These are phyloP conservation scores for Colletotrichum liriopes DNA, from an alignment of 2,329 filamentous ascomycete species.

Conservation along the genomic window DNA sequence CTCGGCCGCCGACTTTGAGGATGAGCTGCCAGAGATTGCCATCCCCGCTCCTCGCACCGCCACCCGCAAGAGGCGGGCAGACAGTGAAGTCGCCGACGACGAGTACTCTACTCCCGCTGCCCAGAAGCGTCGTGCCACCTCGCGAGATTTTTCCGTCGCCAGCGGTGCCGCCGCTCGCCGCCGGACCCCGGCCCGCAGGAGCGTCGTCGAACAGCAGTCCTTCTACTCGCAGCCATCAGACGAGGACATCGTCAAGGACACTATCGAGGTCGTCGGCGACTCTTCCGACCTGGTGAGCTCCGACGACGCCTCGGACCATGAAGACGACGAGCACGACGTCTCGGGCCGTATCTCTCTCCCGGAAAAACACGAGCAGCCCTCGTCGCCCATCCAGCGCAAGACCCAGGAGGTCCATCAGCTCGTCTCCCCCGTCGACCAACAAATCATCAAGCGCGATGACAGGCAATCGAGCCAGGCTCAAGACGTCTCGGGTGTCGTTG, in stretches of 20 bases:
- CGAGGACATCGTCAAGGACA: slow-evolving; percentile 69
- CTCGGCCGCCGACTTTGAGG: slow-evolving; percentile 67
- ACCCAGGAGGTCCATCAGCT: slow-evolving; percentile 4
- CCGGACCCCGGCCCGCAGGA: slow-evolving; percentile 58
- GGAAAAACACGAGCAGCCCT: slow-evolving; percentile 25
- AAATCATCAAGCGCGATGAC: slow-evolving; percentile 26
- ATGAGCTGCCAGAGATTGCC: slow-evolving; percentile 55
- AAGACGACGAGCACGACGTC: slow-evolving; percentile 31
- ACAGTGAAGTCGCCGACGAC: slow-evolving; percentile 45
- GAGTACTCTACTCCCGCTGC: slow-evolving; percentile 35
- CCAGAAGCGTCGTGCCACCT: slow-evolving; percentile 40
- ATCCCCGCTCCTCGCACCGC: slow-evolving; percentile 46
- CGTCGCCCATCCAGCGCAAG: slow-evolving; percentile 35
- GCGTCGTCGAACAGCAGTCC: slow-evolving; percentile 46
- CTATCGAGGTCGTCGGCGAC: slow-evolving; percentile 69
- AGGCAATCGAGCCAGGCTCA: not conserved
- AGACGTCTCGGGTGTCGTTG: slow-evolving; percentile 3
- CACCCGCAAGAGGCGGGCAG: slow-evolving; percentile 51
- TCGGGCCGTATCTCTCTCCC: slow-evolving; percentile 12
- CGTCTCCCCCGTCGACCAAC: slow-evolving; percentile 7
- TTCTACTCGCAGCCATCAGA: slow-evolving; percentile 43
- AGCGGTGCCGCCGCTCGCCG: slow-evolving; percentile 50
- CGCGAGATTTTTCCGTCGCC: slow-evolving; percentile 40
- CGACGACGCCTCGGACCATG: slow-evolving; percentile 48
- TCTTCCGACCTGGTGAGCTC: slow-evolving; percentile 50